Evolutionary conservation across 257 asterid genomes (phyloP).

Genomic region (Nicotiana tabacum): DNA sequence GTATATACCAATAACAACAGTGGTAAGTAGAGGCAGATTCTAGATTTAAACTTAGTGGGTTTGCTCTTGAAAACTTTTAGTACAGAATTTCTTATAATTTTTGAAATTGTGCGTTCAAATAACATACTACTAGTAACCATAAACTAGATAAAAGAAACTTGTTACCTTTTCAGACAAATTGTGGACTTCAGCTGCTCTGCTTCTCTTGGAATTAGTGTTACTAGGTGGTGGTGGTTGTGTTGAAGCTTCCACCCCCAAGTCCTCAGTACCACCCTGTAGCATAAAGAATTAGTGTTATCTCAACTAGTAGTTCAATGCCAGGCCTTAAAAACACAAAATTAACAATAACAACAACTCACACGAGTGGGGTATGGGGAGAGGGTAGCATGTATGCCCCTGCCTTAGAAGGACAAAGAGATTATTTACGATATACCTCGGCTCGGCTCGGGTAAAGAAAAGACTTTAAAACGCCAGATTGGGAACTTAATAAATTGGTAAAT

Average conservation of each 20-base stretch:
- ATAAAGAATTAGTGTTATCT: neutral
- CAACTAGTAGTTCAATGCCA: neutral
- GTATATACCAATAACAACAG: neutral
- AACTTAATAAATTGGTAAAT: neutral
- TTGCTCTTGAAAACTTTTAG: neutral
- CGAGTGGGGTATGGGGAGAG: too few species aligned
- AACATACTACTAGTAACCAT: neutral
- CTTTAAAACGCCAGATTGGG: neutral
- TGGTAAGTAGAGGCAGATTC: neutral
- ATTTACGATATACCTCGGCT: too few species aligned
- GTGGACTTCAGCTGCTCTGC: constrained; percentile 85
- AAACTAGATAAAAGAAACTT: neutral
- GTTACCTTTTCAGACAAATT: constrained; percentile 71
- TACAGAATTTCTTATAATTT: neutral
- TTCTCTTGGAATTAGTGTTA: constrained; percentile 48
- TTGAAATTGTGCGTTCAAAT: neutral
- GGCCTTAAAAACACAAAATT: neutral
- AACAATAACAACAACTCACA: too few species aligned
- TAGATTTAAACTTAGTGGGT: neutral
- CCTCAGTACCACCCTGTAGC: constrained; percentile 42
- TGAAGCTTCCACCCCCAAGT: constrained; percentile 29
- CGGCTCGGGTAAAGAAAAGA: too few species aligned
- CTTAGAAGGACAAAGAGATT: too few species aligned
- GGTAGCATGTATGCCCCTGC: too few species aligned
- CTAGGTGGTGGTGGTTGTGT: constrained; percentile 20